Percentiles rank a stretch among this genome's conserved stretches.
These are phyloP conservation scores for Fusarium sambucinum DNA, from an alignment of 2,329 filamentous ascomycete species.

Conservation along the genomic window DNA sequence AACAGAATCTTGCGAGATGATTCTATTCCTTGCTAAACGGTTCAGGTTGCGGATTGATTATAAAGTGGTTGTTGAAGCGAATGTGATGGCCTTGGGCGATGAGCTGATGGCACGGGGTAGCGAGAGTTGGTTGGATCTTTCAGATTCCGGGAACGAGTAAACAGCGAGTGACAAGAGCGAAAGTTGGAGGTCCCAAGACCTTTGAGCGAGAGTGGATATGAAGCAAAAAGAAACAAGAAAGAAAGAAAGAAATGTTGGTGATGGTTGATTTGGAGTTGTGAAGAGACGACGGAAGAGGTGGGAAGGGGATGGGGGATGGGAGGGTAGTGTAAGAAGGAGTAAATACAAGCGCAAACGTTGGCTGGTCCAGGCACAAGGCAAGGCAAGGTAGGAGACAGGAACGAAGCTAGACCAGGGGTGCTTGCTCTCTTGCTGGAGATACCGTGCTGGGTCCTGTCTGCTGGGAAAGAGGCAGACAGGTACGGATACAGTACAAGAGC, in stretches of 20 bases:
- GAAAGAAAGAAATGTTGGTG: constrained; percentile 25
- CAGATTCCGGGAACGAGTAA: constrained; percentile 22
- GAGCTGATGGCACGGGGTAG: constrained; percentile 33
- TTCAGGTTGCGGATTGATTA: neutral
- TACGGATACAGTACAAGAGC: neutral
- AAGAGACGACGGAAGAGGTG: constrained; percentile 32
- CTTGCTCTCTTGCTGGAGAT: constrained; percentile 23
- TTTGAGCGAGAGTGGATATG: constrained; percentile 36
- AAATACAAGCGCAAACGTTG: constrained; percentile 28
- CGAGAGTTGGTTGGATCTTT: constrained; percentile 27
- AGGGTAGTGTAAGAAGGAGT: constrained; percentile 40
- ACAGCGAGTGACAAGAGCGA: constrained; percentile 42
- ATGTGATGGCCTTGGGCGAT: constrained; percentile 34
- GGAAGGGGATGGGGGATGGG: constrained; percentile 32
- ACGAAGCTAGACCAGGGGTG: constrained; percentile 34
- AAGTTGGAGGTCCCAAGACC: constrained; percentile 36
- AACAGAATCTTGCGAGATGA: constrained; percentile 10
- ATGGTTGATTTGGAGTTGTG: constrained; percentile 36
- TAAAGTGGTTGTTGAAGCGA: constrained; percentile 33
- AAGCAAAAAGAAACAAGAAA: constrained; percentile 34
- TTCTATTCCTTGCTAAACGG: neutral
- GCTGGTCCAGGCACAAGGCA: neutral
- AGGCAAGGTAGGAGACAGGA: constrained; percentile 17
- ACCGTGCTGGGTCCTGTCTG: constrained; percentile 28
- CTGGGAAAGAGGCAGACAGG: neutral